Conservation (phyloP, 345 rosid species). For the Noccaea bulbosa region DNA sequence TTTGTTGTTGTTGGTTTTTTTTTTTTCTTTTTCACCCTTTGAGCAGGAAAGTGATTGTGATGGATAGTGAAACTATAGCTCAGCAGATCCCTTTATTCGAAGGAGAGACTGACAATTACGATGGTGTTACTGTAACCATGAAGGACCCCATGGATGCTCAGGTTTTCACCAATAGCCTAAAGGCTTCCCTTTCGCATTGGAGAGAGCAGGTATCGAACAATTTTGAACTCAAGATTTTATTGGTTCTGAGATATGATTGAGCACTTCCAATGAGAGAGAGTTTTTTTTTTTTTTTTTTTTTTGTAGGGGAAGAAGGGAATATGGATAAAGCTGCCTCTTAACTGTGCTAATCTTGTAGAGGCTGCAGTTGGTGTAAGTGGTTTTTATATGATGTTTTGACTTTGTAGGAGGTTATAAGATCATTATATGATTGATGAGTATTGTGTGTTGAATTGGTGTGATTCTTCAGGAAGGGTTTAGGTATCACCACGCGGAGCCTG, state of each 20-base stretch:
- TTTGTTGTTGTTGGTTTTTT: too few relatives aligned
- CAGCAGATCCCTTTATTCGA: conserved; percentile 42
- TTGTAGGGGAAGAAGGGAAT: conserved; percentile 70
- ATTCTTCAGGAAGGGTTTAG: conserved; percentile 64
- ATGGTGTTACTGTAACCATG: conserved; percentile 58
- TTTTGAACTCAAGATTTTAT: too few relatives aligned
- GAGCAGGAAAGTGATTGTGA: neutral
- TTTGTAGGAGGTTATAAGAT: neutral
- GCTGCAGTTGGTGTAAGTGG: conserved; percentile 41
- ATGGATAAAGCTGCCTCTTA: conserved; percentile 74
- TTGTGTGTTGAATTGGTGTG: neutral
- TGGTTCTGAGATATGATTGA: too few relatives aligned
- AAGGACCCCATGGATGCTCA: conserved; percentile 50
- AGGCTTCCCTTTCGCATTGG: conserved; percentile 60
- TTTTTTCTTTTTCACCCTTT: too few relatives aligned
- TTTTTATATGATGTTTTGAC: neutral
- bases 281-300: too few relatives aligned
- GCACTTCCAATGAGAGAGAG: too few relatives aligned
- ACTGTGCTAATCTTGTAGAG: conserved; percentile 56
- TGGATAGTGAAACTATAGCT: conserved; percentile 4
- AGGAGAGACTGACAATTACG: conserved; percentile 53
- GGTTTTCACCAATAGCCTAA: conserved; percentile 51
- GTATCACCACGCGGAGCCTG: conserved; percentile 72
- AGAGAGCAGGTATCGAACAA: conserved; percentile 50
- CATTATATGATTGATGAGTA: neutral